Conservation (phyloP, 1,284 basidiomycete species). For the Ceratobasidium sp. region DNA sequence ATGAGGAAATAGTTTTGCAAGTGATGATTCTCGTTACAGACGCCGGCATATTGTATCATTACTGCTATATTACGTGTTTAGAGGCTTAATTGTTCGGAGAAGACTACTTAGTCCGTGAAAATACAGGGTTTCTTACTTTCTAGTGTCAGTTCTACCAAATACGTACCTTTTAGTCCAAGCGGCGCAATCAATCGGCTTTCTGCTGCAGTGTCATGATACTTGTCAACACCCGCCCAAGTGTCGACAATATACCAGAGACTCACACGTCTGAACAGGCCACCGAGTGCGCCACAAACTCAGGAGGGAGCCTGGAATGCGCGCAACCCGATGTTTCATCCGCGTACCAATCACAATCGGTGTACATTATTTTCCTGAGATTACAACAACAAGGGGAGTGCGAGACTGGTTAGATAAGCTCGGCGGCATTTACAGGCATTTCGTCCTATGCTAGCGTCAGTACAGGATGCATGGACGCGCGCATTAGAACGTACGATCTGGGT, state of each 20-base stretch:
- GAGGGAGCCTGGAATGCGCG: slow-evolving; percentile 5
- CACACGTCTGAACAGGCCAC: slow-evolving; percentile 22
- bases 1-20: slow-evolving; percentile 61
- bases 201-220: slow-evolving; percentile 25
- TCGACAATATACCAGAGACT: slow-evolving; percentile 6
- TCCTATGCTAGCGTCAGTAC: slow-evolving; percentile 66
- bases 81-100: background rate
- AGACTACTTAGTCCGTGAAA: background rate
- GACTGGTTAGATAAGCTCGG: slow-evolving; percentile 77
- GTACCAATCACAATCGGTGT: slow-evolving; percentile 35
- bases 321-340: slow-evolving; percentile 17
- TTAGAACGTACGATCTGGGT: slow-evolving; percentile 80
- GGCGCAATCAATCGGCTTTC: background rate
- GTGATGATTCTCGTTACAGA: background rate
- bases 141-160: background rate
- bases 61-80: slow-evolving; percentile 1
- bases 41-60: slow-evolving; percentile 12
- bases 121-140: background rate
- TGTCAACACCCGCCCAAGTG: slow-evolving; percentile 24
- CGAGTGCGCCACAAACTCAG: slow-evolving; percentile 4
- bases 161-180: background rate
- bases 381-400: slow-evolving; percentile 30
- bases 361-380: slow-evolving; percentile 36
- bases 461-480: slow-evolving; percentile 31
- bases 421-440: slow-evolving; percentile 94